Evolutionary conservation across 805 yeast genomes (phyloP), one percentile per base, ranked within the genome.

Genomic region (Candida easanensis): DNA sequence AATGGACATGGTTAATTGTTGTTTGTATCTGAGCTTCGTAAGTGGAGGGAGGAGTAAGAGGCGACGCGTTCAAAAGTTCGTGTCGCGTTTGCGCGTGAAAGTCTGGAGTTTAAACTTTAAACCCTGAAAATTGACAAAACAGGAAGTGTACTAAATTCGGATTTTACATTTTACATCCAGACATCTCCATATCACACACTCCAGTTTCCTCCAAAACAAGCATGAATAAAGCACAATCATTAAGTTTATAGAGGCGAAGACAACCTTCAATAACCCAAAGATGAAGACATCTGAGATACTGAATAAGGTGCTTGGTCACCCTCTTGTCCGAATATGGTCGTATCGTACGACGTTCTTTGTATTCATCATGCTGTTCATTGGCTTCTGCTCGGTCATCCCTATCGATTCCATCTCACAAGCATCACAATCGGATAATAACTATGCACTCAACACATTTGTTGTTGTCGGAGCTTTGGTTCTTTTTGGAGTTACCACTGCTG

Each of bases 391-490:
- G 2, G 85, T 84, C 8, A 69, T 91, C 0, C 95, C 95, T 0
- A 76, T 88, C 14, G 97, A 91, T 62, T 79, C 88, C 23, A 79
- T 89, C 46, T 71, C 72, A 1, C 82, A 76, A 55, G 76, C 81
- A 5, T 68, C 76, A 1, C 76, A 78, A 51, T 71, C 83, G 1
- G 69, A 79, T 3, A 68, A 69, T 11, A 76, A 77, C 46, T 78
- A 85, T 53, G 93, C 87, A 1, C 69, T 87, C 60, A 88, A 89
- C 59, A 78, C 91, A 3, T 82, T 90, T 49, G 87, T 90, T 46
- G 87, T 89, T 17, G 79, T 86, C 7, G 76, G 80, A 35, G 88
- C 84, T 6, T 72, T 86, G 54, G 87, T 80, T 3, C 64, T 79
- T 1, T 79, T 86, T 49, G 67, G 80, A 1, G 45, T 83, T 0